These are phyloP conservation scores for Camellia granthamiana DNA, from an alignment of 148 eudicot genomes.

Conservation along the genomic window DNA sequence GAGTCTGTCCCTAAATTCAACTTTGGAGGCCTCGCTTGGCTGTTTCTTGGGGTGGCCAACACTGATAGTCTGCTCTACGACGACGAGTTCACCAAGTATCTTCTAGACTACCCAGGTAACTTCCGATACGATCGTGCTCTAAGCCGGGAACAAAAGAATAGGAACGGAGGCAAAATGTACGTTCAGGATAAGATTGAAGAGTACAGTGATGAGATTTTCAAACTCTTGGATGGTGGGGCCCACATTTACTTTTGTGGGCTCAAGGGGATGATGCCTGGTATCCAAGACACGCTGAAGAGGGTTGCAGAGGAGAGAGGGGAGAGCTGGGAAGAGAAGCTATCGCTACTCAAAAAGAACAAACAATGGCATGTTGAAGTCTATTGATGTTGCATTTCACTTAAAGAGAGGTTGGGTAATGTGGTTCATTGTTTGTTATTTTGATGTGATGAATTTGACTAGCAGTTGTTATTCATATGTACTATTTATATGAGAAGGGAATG, in stretches of 20 bases:
- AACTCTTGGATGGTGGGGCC: slow-evolving; percentile 76
- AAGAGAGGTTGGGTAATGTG: neutral
- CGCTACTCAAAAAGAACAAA: slow-evolving; percentile 85
- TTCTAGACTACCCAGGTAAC: slow-evolving; percentile 60
- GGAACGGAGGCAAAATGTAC: slow-evolving; percentile 87
- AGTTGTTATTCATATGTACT: slow-evolving; percentile 3
- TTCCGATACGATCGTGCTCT: slow-evolving; percentile 83
- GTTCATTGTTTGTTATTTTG: neutral
- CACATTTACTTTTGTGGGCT: slow-evolving; percentile 96
- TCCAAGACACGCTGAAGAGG: slow-evolving; percentile 77
- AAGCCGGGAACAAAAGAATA: slow-evolving; percentile 84
- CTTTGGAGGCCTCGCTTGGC: slow-evolving; percentile 89
- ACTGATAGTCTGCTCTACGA: slow-evolving; percentile 84
- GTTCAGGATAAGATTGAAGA: slow-evolving; percentile 94
- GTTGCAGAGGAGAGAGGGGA: slow-evolving; percentile 90
- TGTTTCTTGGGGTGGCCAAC: slow-evolving; percentile 93
- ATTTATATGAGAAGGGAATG: neutral
- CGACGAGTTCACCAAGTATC: slow-evolving; percentile 72
- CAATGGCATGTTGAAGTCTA: slow-evolving; percentile 99
- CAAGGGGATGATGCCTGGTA: slow-evolving; percentile 97
- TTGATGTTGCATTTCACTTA: slow-evolving; percentile 22
- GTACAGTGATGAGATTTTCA: slow-evolving; percentile 85
- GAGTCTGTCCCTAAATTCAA: slow-evolving; percentile 70
- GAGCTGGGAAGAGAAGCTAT: slow-evolving; percentile 80
- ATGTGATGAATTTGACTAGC: neutral